These are phyloP conservation scores for Diplocarpon mali DNA, from an alignment of 2,329 filamentous ascomycete genomes.

Conservation along the genomic window DNA sequence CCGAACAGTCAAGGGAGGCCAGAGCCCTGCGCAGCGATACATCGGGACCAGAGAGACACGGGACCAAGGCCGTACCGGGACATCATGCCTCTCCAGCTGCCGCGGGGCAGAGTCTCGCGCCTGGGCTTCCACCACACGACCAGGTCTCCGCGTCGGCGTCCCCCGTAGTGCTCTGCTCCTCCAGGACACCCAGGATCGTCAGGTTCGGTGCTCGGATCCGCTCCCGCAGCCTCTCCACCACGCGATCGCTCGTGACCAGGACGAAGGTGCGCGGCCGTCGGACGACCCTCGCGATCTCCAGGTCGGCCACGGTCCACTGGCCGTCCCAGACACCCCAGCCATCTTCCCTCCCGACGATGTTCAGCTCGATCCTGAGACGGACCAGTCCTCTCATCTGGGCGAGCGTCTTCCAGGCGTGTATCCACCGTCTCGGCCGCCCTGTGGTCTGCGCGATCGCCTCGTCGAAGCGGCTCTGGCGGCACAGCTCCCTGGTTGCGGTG, in stretches of 20 bases:
- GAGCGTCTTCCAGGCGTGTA: not conserved
- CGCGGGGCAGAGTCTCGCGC: too few relatives aligned
- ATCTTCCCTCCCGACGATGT: not conserved
- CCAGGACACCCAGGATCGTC: not conserved
- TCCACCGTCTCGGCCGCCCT: not conserved
- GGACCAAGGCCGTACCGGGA: too few relatives aligned
- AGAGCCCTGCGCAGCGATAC: too few relatives aligned
- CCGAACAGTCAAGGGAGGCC: too few relatives aligned
- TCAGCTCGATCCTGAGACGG: constrained; percentile 2
- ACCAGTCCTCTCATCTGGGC: constrained; percentile 3
- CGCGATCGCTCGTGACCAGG: constrained; percentile 1
- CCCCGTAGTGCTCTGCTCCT: too few relatives aligned
- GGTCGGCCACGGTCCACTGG: not conserved
- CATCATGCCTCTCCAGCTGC: too few relatives aligned
- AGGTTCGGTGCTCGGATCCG: not conserved
- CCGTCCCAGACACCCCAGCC: not conserved
- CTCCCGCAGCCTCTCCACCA: not conserved
- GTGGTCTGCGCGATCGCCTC: too few relatives aligned
- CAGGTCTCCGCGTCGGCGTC: too few relatives aligned
- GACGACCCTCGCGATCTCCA: constrained; percentile 5
- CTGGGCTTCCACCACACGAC: too few relatives aligned
- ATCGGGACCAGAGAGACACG: too few relatives aligned
- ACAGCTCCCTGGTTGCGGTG: not conserved
- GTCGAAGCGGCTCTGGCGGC: not conserved
- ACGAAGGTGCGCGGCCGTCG: not conserved